A percentile compares a stretch with the other conserved stretches of the same genome.
These are phyloP conservation scores for Scheffersomyces cryptocercus DNA, from an alignment of 1,139 yeast genomes.

Conservation along the genomic window DNA sequence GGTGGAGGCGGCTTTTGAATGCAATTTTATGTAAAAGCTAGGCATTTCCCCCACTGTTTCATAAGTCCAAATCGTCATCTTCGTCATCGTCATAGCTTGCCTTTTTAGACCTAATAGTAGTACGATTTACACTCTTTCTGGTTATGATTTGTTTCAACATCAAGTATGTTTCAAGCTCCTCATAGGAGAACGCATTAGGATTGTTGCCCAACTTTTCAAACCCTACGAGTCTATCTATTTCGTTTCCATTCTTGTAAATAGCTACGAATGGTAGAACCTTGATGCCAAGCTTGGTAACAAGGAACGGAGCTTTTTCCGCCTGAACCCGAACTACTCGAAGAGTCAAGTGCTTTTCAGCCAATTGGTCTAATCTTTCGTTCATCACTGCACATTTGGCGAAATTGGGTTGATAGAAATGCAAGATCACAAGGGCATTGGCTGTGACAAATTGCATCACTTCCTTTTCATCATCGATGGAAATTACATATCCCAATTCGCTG, in stretches of 20 bases:
- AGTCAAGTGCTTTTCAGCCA: slow-evolving; percentile 58
- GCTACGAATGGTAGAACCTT: slow-evolving; percentile 73
- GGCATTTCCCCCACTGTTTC: neutral
- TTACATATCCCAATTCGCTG: slow-evolving; percentile 44
- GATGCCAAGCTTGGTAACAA: slow-evolving; percentile 60
- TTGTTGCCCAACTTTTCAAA: slow-evolving; percentile 57
- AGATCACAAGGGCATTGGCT: slow-evolving; percentile 42
- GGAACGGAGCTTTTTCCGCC: slow-evolving; percentile 70
- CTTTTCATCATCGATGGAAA: slow-evolving; percentile 49
- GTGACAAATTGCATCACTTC: slow-evolving; percentile 55
- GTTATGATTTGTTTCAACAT: slow-evolving; percentile 28
- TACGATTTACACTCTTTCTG: slow-evolving; percentile 33
- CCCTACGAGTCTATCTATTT: slow-evolving; percentile 62
- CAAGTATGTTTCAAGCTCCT: slow-evolving; percentile 49
- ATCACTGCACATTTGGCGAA: slow-evolving; percentile 62
- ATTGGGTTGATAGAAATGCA: slow-evolving; percentile 65
- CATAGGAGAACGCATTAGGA: slow-evolving; percentile 30
- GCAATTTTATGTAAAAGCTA: slow-evolving; percentile 2
- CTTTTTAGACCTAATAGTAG: slow-evolving; percentile 13
- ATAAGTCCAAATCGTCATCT: slow-evolving; percentile 12
- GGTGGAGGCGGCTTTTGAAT: slow-evolving; percentile 3
- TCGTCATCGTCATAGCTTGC: slow-evolving; percentile 21
- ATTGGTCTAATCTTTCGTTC: slow-evolving; percentile 47
- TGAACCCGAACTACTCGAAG: slow-evolving; percentile 57
- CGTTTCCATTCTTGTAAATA: slow-evolving; percentile 61